A percentile compares a stretch with the other conserved stretches of the same genome.
Conservation (phyloP, 192 early-diverging fungal genomes). For the Coemansia sp. region DNA sequence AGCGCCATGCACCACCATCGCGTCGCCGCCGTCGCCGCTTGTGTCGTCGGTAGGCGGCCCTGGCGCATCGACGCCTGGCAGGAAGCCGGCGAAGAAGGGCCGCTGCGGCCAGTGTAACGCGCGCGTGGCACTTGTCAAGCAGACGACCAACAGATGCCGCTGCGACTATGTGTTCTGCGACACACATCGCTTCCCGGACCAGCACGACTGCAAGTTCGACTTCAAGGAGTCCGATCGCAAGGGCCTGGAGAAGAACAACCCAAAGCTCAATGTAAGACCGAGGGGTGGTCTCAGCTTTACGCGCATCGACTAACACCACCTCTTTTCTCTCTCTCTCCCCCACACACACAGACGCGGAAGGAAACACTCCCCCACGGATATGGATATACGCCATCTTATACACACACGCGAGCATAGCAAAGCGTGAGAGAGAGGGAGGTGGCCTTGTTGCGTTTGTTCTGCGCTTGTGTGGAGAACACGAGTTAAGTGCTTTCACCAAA, state of each 20-base stretch:
- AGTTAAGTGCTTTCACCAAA: neutral
- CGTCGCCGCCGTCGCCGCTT: constrained; percentile 35
- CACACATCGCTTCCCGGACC: constrained; percentile 66
- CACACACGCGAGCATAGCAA: neutral
- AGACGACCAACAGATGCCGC: constrained; percentile 75
- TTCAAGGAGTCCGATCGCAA: constrained; percentile 70
- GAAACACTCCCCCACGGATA: too few species aligned
- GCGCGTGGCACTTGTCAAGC: constrained; percentile 77
- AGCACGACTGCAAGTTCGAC: constrained; percentile 81
- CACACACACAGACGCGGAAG: neutral
- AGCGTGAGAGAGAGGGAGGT: neutral
- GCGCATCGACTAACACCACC: constrained; percentile 55
- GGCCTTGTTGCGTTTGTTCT: neutral
- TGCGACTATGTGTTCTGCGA: constrained; percentile 79
- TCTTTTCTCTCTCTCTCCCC: neutral
- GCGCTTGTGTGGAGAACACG: neutral
- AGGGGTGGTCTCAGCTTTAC: constrained; percentile 76
- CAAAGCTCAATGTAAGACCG: constrained; percentile 69
- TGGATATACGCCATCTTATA: neutral
- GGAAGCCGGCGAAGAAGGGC: constrained; percentile 68
- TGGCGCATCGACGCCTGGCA: constrained; percentile 41
- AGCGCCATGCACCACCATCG: constrained; percentile 20
- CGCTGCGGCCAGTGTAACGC: constrained; percentile 68
- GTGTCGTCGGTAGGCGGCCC: constrained; percentile 19
- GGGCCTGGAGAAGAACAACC: constrained; percentile 70